Evolutionary conservation across 306 rosid species (phyloP), one percentile per base, ranked within the genome.

Genomic region (Rosa multiflora): DNA sequence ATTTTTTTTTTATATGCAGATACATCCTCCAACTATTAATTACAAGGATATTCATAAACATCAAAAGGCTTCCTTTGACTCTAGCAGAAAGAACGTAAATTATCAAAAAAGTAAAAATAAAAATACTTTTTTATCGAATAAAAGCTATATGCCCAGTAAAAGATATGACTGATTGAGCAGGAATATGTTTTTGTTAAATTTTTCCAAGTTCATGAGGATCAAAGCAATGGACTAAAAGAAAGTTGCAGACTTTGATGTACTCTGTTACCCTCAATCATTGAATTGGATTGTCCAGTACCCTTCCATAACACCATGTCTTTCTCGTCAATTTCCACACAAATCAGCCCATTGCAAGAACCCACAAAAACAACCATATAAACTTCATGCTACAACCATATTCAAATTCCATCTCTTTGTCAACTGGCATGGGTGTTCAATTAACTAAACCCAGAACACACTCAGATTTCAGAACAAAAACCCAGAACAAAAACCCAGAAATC

Each of bases 101-200:
- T 12, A 49, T 13, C 53, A 13, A 51, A 23, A 48, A 76, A 18
- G 11, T 29, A 58, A 42, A 70, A 29, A 29, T 29, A 29, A 56
- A 8, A 9, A 4, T 3, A 79, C 78, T 67, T 84, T 81, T 83
- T 81, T 84, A 88, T 81, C 83, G 77, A 83, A 78, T 83, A 82
- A 83, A 88, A 82, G 80, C 62, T 75, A 15, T 5, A 68, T 10
- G 42, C 42, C 1, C 64, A 21, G 68, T 26, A 72, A 63, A 4
- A n/a, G 26, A 75, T 10, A n/a, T n/a, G 26, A 73, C 39, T 6
- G 66, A 42, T n/a, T 12, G 14, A 69, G 35, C 14, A 69, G 10
- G 12, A 21, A 8, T 26, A 67, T n/a, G 42, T 51, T 32, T 11
- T 0, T n/a, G 55, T 12, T 32, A 63, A 49, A 29, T 37, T 66